Percentiles rank a stretch among this genome's conserved stretches.
Evolutionary conservation across 2,329 filamentous ascomycete genomes (phyloP).

Genomic region (Trichophyton benhamiae): DNA sequence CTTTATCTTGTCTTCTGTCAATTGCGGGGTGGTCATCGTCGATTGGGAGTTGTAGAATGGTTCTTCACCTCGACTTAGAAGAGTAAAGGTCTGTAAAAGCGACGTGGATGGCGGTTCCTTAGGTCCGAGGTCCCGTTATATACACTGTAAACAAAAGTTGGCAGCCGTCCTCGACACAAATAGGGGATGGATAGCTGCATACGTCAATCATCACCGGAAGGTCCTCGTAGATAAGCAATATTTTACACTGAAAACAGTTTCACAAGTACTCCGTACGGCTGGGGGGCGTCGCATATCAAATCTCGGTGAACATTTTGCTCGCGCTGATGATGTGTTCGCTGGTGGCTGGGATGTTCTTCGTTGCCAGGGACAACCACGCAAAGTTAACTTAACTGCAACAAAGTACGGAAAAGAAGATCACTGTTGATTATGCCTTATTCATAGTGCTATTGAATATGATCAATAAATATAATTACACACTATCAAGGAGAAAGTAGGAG

Average conservation of each 20-base stretch:
- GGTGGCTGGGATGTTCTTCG: background rate
- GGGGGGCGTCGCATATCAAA: background rate
- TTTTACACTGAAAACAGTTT: background rate
- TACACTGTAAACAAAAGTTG: background rate
- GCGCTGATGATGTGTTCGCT: background rate
- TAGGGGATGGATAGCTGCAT: background rate
- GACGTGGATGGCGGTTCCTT: background rate
- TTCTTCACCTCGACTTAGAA: background rate
- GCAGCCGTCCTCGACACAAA: background rate
- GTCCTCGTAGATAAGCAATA: background rate
- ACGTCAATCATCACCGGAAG: background rate
- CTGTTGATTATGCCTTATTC: no score
- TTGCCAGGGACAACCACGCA: slow-evolving; percentile 8
- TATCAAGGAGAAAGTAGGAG: background rate
- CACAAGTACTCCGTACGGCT: background rate
- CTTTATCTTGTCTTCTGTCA: background rate
- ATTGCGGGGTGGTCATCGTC: background rate
- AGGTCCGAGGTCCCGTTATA: background rate
- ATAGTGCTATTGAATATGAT: background rate
- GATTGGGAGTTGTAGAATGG: background rate
- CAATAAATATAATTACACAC: background rate
- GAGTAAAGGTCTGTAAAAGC: background rate
- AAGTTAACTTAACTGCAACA: background rate
- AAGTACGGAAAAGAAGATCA: no score
- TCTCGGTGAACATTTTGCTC: background rate